Evolutionary conservation across 1,284 basidiomycete genomes (phyloP), one percentile per base, ranked within the genome.

Genomic region (Melampsora abietis-canadensis): DNA sequence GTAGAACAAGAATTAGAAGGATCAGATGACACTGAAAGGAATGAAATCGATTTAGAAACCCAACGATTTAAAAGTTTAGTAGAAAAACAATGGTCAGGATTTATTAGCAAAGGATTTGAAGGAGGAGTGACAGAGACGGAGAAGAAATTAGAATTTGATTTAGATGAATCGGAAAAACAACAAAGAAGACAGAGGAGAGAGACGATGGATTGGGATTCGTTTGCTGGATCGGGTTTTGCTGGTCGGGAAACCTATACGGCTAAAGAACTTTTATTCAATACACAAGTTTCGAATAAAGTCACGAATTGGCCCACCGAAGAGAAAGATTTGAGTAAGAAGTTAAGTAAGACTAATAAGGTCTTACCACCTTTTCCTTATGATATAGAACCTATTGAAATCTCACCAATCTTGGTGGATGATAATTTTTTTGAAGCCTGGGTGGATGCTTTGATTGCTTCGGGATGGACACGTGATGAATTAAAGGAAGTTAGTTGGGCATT

Each of bases 1-100:
- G 80, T 82, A 64, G 80, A 81, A 77, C 80, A 81, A 17, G 66
- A 77, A 2, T 79, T 82, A 46, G 81, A 81, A 65, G 4, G 46
- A 51, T 34, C 59, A 21, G 76, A 76, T 44, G 77, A 78, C 34
- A 17, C 62, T 30, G 19, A 31, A 6, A 6, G 24, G 5, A 66
- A 70, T 8, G 78, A 78, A 37, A 77, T 78, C 24, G 77, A 78
- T 37, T 76, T 76, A 24, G 78, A 79, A 59, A 69, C 78, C 2
- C 78, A 78, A 75, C 75, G 77, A 12, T 79, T 77, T 76, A 76
- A 76, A 47, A 77, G 76, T 19, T 64, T 77, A 0, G 78, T 80
- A 17, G 78, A 80, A 40, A 80, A 80, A 72, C 78, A 80, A n/a
- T 81, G 80, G 80, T 76, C 76, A 37, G 77, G 77, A 27, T 81